These are phyloP conservation scores for Magnolia changhungtana DNA, from an alignment of 164 flowering plant species.

Conservation along the genomic window DNA sequence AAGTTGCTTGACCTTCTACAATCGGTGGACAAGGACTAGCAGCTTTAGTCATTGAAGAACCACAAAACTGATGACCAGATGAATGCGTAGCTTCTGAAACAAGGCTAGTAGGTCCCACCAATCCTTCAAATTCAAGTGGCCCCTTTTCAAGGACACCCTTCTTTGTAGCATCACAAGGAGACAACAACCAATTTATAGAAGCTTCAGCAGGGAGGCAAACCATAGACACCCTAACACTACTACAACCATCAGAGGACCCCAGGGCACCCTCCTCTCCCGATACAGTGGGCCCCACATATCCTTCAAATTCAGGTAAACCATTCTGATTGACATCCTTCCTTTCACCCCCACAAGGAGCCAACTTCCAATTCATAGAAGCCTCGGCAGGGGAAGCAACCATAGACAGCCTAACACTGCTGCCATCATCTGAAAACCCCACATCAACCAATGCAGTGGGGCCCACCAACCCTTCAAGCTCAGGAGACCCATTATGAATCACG, in stretches of 20 bases:
- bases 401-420: conserved; percentile 19
- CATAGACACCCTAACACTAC: conserved; percentile 20
- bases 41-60: neutral
- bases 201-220: conserved; percentile 60
- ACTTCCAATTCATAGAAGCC: conserved; percentile 70
- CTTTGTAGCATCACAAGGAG: conserved; percentile 41
- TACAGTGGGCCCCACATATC: neutral
- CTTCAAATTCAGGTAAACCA: neutral
- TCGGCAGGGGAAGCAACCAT: conserved; percentile 48
- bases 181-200: conserved; percentile 60
- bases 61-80: neutral
- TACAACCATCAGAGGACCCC: neutral
- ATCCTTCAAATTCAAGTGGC: conserved; percentile 17
- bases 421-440: conserved; percentile 15
- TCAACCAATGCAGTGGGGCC: neutral
- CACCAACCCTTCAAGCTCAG: conserved; percentile 17
- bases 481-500: conserved; percentile 11
- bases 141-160: conserved; percentile 19
- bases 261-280: neutral
- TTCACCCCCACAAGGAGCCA: conserved; percentile 45
- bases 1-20: neutral
- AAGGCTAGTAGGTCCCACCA: conserved; percentile 6
- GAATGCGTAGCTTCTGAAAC: conserved; percentile 2
- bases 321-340: conserved; percentile 21
- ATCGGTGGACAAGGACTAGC: conserved; percentile 4